Evolutionary conservation across 768 basidiomycete species (phyloP).

Genomic region (Melanogaster broomeanus): DNA sequence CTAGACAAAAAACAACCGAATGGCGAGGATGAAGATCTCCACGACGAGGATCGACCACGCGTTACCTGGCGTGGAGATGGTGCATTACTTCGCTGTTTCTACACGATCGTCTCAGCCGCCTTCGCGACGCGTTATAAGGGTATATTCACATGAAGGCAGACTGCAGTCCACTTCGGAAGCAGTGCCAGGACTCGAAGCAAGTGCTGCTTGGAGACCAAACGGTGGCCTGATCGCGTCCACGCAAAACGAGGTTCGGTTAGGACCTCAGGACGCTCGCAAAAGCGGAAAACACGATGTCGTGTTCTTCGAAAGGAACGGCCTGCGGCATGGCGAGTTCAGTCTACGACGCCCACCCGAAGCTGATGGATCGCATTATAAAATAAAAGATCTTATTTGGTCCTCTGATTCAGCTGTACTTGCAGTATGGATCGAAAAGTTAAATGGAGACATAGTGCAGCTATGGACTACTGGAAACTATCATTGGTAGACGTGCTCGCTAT

Average conservation of each 20-base stretch:
- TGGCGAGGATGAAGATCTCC: constrained; percentile 54
- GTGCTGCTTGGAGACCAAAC: constrained; percentile 82
- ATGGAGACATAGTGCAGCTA: constrained; percentile 83
- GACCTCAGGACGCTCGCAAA: constrained; percentile 65
- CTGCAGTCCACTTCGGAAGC: constrained; percentile 86
- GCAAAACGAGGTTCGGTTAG: constrained; percentile 75
- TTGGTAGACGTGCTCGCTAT: constrained; percentile 52
- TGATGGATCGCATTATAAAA: constrained; percentile 63
- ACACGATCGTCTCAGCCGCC: constrained; percentile 50
- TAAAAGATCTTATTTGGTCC: constrained; percentile 84
- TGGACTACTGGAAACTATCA: constrained; percentile 97
- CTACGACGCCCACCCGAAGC: constrained; percentile 42
- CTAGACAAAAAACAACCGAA: constrained; percentile 51
- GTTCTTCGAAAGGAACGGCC: constrained; percentile 94
- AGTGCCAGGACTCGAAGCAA: constrained; percentile 79
- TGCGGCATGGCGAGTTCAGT: constrained; percentile 88
- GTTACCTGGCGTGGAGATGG: constrained; percentile 96
- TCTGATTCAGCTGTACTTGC: constrained; percentile 84
- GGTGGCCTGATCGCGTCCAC: constrained; percentile 84
- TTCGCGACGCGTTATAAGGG: constrained; percentile 27
- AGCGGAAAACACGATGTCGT: constrained; percentile 81
- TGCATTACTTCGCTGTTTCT: constrained; percentile 83
- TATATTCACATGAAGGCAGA: constrained; percentile 47
- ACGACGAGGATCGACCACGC: constrained; percentile 70
- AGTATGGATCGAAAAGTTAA: constrained; percentile 76